These are phyloP conservation scores for Citrus sp. DNA, from an alignment of 345 rosid genomes.

Conservation along the genomic window DNA sequence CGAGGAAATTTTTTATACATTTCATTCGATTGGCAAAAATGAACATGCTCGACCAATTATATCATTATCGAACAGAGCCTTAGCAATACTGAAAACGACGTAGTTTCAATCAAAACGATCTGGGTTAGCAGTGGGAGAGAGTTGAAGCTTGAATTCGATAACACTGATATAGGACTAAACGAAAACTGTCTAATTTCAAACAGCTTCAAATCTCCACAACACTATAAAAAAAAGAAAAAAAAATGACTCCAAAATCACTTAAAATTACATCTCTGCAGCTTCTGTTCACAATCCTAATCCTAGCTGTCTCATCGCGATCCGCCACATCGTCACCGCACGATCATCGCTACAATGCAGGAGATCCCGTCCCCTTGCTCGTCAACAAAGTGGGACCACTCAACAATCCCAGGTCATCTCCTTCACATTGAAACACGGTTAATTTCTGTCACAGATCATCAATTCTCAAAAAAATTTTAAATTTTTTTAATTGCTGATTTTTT, in stretches of 20 bases:
- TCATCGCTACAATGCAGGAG: conserved; percentile 61
- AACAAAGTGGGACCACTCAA: conserved; percentile 77
- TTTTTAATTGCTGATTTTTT: conserved; percentile 17
- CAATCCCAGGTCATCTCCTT: conserved; percentile 60
- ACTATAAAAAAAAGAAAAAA: fast-evolving
- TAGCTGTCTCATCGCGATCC: conserved; percentile 16
- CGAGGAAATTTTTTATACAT: too few relatives aligned
- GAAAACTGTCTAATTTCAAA: neutral
- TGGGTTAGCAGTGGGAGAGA: too few relatives aligned
- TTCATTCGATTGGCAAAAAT: too few relatives aligned
- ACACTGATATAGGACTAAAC: too few relatives aligned
- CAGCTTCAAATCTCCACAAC: neutral
- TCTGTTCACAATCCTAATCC: neutral
- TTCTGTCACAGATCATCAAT: neutral
- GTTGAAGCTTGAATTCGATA: too few relatives aligned
- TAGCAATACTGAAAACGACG: too few relatives aligned
- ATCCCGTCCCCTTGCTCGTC: conserved; percentile 66
- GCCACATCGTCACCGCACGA: conserved; percentile 27
- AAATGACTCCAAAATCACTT: neutral
- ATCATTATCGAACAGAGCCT: too few relatives aligned
- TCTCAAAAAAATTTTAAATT: neutral
- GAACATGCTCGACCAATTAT: too few relatives aligned
- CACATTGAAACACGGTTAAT: neutral
- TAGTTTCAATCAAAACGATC: too few relatives aligned
- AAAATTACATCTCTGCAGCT: neutral